Conservation (phyloP, 441 rosid genomes). For the Capsella rubella region DNA sequence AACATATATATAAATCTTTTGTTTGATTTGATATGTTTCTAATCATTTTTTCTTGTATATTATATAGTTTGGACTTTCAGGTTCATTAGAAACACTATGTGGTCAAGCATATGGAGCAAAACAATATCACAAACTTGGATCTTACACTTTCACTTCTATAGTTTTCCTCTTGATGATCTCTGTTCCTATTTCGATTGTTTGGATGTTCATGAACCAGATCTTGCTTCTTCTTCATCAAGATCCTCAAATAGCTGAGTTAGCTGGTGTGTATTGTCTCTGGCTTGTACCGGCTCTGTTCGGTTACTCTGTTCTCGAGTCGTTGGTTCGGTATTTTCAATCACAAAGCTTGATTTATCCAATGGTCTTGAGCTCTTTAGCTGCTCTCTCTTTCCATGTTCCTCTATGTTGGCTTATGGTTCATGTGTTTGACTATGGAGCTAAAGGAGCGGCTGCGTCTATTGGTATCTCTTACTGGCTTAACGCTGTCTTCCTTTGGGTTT, state of each 20-base stretch:
- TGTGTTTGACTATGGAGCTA: constrained; percentile 47
- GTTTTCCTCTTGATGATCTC: constrained; percentile 50
- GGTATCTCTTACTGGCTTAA: constrained; percentile 60
- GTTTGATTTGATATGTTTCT: no score
- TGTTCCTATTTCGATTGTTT: constrained; percentile 49
- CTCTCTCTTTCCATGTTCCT: constrained; percentile 50
- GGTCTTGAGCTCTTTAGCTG: constrained; percentile 47
- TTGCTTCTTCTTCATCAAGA: constrained; percentile 59
- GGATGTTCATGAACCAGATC: constrained; percentile 62
- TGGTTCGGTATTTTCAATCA: constrained; percentile 55
- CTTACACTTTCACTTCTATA: constrained; percentile 54
- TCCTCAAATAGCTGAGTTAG: constrained; percentile 53
- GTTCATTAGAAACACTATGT: constrained; percentile 68
- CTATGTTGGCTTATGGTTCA: constrained; percentile 59
- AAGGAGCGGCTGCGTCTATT: constrained; percentile 57
- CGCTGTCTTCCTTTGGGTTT: constrained; percentile 54
- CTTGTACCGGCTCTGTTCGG: constrained; percentile 64
- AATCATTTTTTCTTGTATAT: neutral
- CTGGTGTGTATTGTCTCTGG: constrained; percentile 55
- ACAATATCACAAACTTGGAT: constrained; percentile 57
- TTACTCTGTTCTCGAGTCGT: constrained; percentile 52
- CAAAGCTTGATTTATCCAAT: constrained; percentile 61
- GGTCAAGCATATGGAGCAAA: constrained; percentile 78
- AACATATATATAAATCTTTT: neutral
- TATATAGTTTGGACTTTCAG: constrained; percentile 61